These are phyloP conservation scores for Penicillium crystallinum DNA, from an alignment of 495 filamentous ascomycete genomes.

Conservation along the genomic window DNA sequence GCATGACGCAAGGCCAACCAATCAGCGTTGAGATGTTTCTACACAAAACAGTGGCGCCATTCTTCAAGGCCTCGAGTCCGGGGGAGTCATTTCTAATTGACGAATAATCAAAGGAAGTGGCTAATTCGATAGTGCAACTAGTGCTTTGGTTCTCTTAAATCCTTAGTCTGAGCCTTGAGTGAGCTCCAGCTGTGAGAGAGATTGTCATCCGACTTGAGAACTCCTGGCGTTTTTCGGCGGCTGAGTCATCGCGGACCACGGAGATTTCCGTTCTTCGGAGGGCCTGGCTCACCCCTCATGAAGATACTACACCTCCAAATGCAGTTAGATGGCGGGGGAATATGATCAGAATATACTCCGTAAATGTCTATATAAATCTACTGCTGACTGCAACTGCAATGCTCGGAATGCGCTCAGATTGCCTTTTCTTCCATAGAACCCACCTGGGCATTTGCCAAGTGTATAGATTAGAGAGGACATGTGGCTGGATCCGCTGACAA, in stretches of 20 bases:
- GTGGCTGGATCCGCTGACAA: conserved; percentile 33
- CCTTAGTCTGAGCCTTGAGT: neutral
- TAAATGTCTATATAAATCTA: neutral
- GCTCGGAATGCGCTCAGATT: neutral
- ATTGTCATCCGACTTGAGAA: neutral
- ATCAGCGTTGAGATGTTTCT: conserved; percentile 43
- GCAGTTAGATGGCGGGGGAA: conserved; percentile 2
- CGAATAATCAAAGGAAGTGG: neutral
- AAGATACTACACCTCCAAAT: conserved; percentile 1
- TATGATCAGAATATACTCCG: neutral
- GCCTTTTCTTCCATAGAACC: neutral
- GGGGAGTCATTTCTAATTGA: neutral
- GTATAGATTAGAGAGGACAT: conserved; percentile 16
- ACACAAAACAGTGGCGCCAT: conserved; percentile 37
- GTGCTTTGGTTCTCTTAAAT: neutral
- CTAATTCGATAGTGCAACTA: neutral
- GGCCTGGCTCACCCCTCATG: neutral
- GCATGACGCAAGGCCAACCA: conserved; percentile 28
- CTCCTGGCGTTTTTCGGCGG: conserved; percentile 5
- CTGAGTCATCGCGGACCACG: neutral
- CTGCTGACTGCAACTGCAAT: neutral
- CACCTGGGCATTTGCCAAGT: neutral
- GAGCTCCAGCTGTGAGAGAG: neutral
- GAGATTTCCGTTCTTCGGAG: conserved; percentile 7
- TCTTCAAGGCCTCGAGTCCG: conserved; percentile 6